phyloP scores from a whole-genome alignment of 2,329 filamentous ascomycete species.

The Colletotrichum somersetense region DNA sequence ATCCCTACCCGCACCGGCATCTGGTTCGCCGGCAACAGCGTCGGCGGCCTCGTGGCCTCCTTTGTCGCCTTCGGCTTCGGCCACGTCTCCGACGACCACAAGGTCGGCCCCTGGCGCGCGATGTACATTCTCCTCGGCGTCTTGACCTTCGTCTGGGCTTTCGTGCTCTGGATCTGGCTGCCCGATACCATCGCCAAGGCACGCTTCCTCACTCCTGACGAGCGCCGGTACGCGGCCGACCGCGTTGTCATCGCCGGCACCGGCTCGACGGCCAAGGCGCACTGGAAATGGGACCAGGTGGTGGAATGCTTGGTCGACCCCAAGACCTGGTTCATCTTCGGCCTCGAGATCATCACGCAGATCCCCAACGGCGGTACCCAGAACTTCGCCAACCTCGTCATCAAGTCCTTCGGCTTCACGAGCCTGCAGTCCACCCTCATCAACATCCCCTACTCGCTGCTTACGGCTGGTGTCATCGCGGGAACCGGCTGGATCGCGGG shows the following conservation, averaged over 20 bases:
- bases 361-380: conserved; percentile 74
- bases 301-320: conserved; percentile 67
- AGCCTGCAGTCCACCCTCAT: conserved; percentile 67
- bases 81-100: conserved; percentile 59
- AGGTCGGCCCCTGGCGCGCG: conserved; percentile 65
- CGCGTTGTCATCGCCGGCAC: conserved; percentile 64
- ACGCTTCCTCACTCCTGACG: conserved; percentile 66
- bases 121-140: conserved; percentile 69
- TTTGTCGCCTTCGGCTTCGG: conserved; percentile 68
- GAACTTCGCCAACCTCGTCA: conserved; percentile 69
- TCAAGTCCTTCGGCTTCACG: conserved; percentile 68
- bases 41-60: conserved; percentile 62
- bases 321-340: conserved; percentile 71
- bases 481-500: conserved; percentile 65
- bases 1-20: conserved; percentile 66
- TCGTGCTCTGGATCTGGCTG: conserved; percentile 61
- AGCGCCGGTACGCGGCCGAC: conserved; percentile 61
- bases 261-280: conserved; percentile 61
- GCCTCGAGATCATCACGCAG: conserved; percentile 64
- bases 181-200: conserved; percentile 68
- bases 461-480: conserved; percentile 62
- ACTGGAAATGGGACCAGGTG: conserved; percentile 65
- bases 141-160: conserved; percentile 63
- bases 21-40: conserved; percentile 67
- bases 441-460: conserved; percentile 69